Base-by-base conservation (phyloP, 2,329 filamentous ascomycete species). In the Clarireedia hainanense region DNA sequence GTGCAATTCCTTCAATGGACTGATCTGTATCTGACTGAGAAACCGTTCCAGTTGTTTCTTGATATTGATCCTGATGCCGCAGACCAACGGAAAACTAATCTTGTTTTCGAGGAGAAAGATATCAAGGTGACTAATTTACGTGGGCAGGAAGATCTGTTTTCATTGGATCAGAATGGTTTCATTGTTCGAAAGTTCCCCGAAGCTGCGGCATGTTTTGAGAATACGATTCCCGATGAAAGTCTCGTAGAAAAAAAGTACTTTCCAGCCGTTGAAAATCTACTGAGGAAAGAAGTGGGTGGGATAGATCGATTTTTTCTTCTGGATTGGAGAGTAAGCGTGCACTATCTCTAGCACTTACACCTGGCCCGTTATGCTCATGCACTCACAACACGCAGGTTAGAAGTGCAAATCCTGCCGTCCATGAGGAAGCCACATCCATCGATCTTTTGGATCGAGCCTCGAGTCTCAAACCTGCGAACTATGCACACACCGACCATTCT, bases 1-100 rank as follows among this genome's bases (percentile, higher is more conserved):
- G 40, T 58, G 2, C 45, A 55, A 12, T 58, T 55, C 24, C 46
- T 57, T 9, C 36, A 59, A 24, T 54, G 53, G 57, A 43, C 50
- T 40, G 30, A 34, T 34, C 10, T 34, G 30, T 34, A 34, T 12
- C 30, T 34, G 10, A 34, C 30, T 12, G 30, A 34, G 30, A 34
- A 34, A 34, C 30, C 30, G 4, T 34, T 34, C 12, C 30, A 34
- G 30, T 34, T 34, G 30, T 34, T 34, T 34, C 10, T 34, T 10
- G 30, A 34, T 9, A 34, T 34, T 34, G 30, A 34, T 34, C 30
- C 30, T 34, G 12, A 34, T 34, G 30, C 30, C 10, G 30, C 30
- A 9, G 30, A 34, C 30, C 30, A 34, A 34, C 30, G 30, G 4
- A 34, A 12, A 34, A 34, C 30, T 12, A 34, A 34, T 12, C 30